phyloP scores from a whole-genome alignment of 768 basidiomycete species.

The Leccinum longicurvipes region DNA sequence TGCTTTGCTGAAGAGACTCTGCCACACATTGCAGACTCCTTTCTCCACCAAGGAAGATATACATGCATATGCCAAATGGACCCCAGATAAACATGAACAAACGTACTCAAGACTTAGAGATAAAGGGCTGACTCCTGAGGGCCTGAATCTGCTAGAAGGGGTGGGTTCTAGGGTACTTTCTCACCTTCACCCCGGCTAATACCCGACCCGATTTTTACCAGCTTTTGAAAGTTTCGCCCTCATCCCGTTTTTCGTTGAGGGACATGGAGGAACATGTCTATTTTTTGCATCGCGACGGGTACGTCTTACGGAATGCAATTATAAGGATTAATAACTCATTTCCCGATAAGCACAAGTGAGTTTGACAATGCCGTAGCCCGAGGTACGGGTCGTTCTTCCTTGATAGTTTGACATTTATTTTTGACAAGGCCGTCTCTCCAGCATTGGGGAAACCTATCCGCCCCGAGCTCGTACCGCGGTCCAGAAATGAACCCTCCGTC shows the following conservation, averaged over 20 bases:
- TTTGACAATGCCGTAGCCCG: constrained; percentile 18
- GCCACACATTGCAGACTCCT: constrained; percentile 24
- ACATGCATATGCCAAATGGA: constrained; percentile 22
- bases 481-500: neutral
- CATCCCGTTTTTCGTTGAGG: constrained; percentile 13
- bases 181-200: neutral
- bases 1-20: neutral
- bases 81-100: constrained; percentile 2
- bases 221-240: constrained; percentile 18
- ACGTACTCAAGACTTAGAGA: constrained; percentile 25
- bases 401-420: neutral
- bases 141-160: constrained; percentile 31
- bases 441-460: constrained; percentile 15
- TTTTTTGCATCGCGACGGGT: constrained; percentile 22
- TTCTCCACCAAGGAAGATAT: constrained; percentile 28
- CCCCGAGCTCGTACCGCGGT: constrained; percentile 22
- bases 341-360: constrained; percentile 16
- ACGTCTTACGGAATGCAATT: constrained; percentile 3
- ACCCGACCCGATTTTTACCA: constrained; percentile 4
- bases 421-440: constrained; percentile 13
- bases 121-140: constrained; percentile 19
- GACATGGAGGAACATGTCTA: constrained; percentile 28
- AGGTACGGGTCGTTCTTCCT: constrained; percentile 16
- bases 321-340: constrained; percentile 3
- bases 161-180: constrained; percentile 12